phyloP scores from a whole-genome alignment of 177 flowering plant species.

The Tripterygium wilfordii region DNA sequence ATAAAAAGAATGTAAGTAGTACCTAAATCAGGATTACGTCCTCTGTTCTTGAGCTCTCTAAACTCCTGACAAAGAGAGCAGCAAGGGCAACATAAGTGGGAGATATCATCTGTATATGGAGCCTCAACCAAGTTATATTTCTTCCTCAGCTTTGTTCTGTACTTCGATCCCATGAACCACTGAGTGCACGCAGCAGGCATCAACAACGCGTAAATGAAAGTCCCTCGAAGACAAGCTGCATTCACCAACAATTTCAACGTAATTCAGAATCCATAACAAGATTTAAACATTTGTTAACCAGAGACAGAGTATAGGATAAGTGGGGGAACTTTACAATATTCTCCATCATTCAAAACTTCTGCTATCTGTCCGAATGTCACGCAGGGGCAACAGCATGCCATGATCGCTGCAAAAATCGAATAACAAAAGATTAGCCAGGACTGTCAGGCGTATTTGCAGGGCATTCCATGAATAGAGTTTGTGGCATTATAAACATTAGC shows the following conservation, averaged over 20 bases:
- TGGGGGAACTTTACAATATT: background rate
- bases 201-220: constrained; percentile 31
- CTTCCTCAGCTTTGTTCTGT: constrained; percentile 35
- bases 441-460: too few relatives aligned
- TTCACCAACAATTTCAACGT: constrained; percentile 1
- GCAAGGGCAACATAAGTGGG: constrained; percentile 37
- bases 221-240: constrained; percentile 37
- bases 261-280: too few relatives aligned
- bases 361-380: background rate
- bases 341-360: background rate
- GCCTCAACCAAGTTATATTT: constrained; percentile 41
- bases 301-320: too few relatives aligned
- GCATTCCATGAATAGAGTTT: too few relatives aligned
- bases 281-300: too few relatives aligned
- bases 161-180: constrained; percentile 39
- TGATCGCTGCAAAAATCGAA: background rate
- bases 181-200: constrained; percentile 29
- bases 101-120: constrained; percentile 29
- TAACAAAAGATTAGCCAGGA: background rate
- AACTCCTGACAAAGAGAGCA: constrained; percentile 8
- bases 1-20: background rate
- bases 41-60: constrained; percentile 4
- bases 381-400: background rate
- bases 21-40: constrained; percentile 38
- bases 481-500: too few relatives aligned